Conservation (phyloP, 1,284 basidiomycete species). For the Taiwanofungus camphoratus region DNA sequence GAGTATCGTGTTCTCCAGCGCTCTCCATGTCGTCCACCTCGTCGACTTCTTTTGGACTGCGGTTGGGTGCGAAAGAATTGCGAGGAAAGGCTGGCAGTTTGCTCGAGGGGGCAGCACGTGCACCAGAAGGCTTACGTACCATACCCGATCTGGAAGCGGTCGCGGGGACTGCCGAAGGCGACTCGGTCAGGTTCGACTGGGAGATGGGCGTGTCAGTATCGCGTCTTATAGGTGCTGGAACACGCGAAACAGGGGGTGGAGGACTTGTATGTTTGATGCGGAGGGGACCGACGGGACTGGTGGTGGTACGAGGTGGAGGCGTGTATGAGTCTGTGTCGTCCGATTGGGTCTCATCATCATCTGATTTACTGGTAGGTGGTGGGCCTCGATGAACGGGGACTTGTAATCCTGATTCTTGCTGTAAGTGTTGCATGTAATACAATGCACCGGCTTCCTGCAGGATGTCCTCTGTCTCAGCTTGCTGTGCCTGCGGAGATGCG, state of each 20-base stretch:
- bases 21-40: conserved; percentile 17
- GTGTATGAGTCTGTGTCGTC: conserved; percentile 20
- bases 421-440: conserved; percentile 62
- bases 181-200: conserved; percentile 8
- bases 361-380: conserved; percentile 13
- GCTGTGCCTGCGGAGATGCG: conserved; percentile 12
- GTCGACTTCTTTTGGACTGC: conserved; percentile 10
- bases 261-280: conserved; percentile 18
- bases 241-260: conserved; percentile 10
- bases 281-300: conserved; percentile 17
- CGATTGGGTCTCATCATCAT: conserved; percentile 22
- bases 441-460: conserved; percentile 54
- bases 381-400: conserved; percentile 17
- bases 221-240: conserved; percentile 11
- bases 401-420: conserved; percentile 27
- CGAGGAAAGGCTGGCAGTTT: conserved; percentile 21
- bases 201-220: conserved; percentile 2
- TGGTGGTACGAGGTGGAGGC: conserved; percentile 17
- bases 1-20: conserved; percentile 6
- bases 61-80: conserved; percentile 16
- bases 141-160: conserved; percentile 16
- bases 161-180: conserved; percentile 8
- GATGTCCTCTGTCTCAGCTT: conserved; percentile 26
- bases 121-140: conserved; percentile 61
- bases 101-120: conserved; percentile 63